Conservation (phyloP, 164 flowering plant species). For the Berberis thunbergii region DNA sequence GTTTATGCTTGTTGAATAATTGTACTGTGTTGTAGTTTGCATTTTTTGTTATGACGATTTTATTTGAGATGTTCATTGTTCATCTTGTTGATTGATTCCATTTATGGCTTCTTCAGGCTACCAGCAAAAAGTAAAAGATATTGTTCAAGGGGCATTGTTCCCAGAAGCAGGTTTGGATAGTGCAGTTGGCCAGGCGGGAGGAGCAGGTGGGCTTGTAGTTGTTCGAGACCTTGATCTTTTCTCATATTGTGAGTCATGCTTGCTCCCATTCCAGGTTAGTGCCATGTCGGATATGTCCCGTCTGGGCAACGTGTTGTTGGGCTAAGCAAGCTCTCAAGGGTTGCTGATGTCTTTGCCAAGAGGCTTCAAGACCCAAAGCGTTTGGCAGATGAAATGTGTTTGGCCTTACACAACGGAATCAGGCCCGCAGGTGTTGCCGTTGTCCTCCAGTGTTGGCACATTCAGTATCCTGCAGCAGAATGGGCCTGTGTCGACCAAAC, state of each 20-base stretch:
- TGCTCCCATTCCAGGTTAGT: constrained; percentile 90
- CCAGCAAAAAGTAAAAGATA: constrained; percentile 58
- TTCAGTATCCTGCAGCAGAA: constrained; percentile 53
- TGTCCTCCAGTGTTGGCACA: constrained; percentile 70
- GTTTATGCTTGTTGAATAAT: too few relatives aligned
- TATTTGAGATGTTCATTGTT: too few relatives aligned
- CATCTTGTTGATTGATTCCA: not conserved
- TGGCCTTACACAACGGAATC: constrained; percentile 61
- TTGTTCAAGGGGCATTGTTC: constrained; percentile 78
- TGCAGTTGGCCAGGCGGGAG: constrained; percentile 74
- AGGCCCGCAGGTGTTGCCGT: constrained; percentile 85
- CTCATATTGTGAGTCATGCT: constrained; percentile 88
- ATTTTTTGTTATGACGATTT: too few relatives aligned
- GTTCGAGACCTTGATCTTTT: constrained; percentile 86
- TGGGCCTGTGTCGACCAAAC: constrained; percentile 22
- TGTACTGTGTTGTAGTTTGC: too few relatives aligned
- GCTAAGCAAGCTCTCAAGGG: constrained; percentile 87
- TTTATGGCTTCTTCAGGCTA: constrained; percentile 45
- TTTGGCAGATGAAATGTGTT: constrained; percentile 70
- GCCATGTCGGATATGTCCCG: constrained; percentile 94
- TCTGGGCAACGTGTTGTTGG: constrained; percentile 78
- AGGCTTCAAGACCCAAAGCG: constrained; percentile 88
- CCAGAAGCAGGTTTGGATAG: constrained; percentile 81
- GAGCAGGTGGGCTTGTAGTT: constrained; percentile 81
- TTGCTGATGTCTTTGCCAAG: constrained; percentile 79